phyloP scores from a whole-genome alignment of 106 monocot genomes.

The Dendrobium nobile region DNA sequence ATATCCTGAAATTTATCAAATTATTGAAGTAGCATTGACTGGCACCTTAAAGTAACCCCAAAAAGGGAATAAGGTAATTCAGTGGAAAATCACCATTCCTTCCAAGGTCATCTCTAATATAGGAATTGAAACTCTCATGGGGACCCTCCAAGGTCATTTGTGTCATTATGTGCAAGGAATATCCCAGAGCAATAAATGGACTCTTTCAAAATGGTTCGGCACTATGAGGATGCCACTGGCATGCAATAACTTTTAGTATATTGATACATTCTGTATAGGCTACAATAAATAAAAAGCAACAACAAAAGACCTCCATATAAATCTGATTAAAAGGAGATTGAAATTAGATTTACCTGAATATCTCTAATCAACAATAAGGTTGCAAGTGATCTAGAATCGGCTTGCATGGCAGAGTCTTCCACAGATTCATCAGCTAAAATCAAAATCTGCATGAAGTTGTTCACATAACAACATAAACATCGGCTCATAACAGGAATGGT shows the following conservation, averaged over 20 bases:
- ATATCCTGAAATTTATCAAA: too few relatives aligned
- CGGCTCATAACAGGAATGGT: not conserved
- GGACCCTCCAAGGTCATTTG: too few relatives aligned
- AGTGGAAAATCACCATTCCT: too few relatives aligned
- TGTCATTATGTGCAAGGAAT: too few relatives aligned
- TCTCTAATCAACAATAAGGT: constrained; percentile 66
- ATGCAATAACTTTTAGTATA: not conserved
- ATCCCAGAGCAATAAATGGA: not conserved
- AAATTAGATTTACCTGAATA: constrained; percentile 44
- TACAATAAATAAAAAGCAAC: constrained; percentile 8
- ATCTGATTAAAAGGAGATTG: not conserved
- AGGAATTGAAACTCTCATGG: too few relatives aligned
- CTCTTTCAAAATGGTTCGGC: not conserved
- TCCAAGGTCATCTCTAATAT: too few relatives aligned
- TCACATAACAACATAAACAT: not conserved
- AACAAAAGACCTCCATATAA: not conserved
- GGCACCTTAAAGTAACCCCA: too few relatives aligned
- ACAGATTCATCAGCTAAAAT: constrained; percentile 78
- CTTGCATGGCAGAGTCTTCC: constrained; percentile 73
- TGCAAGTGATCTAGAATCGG: constrained; percentile 72
- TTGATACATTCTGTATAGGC: constrained; percentile 23
- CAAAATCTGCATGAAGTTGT: constrained; percentile 36
- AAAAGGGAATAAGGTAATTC: too few relatives aligned
- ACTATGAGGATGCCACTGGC: not conserved
- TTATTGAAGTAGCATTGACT: too few relatives aligned